Evolutionary conservation across 2,329 filamentous ascomycete genomes (phyloP), one percentile per base, ranked within the genome.

Genomic region (Diaporthe ilicicola): DNA sequence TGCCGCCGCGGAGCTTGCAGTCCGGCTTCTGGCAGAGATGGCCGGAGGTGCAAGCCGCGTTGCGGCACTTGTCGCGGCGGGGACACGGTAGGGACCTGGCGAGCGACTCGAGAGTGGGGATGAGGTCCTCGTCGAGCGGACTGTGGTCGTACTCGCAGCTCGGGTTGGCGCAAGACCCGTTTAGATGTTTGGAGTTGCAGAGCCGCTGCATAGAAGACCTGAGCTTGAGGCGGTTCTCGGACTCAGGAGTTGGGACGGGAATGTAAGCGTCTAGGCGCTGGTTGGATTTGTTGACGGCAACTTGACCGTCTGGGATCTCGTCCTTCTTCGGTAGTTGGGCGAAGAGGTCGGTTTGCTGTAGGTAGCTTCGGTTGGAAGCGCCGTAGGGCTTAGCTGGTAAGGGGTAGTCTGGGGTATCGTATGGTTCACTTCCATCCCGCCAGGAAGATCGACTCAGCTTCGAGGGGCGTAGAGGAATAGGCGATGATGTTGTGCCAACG

Each of bases 1-100:
- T 79, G 59, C 79, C 79, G 24, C 76, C 76, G 9, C 78, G 77
- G n/a, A 77, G 56, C 65, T 76, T 76, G 69, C 79, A 81, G 17
- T 80, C 76, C 22, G 65, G 50, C 19, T 72, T 76, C 74, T 80
- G 79, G 71, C 79, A 81, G 46, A 80, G 73, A 70, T 80, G 79
- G 7, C 78, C 79, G 29, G 74, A 73, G 27, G 73, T 74, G 72
- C 79, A 81, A 17, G 56, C 55, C 0, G 72, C 69, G 4, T 75
- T 70, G 12, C 77, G 71, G 73, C 79, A 80, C 6, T 39, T 32
- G 9, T 76, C 78, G 7, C 77, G 76, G 55, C 74, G 77, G 0
- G 71, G 34, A 70, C 78, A 81, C 9, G 78, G 76, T 46, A 78
- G 62, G 9, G 77, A 76, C 48, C 78, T 78, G 22, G 78, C 76